Conservation (phyloP, 1,284 basidiomycete species). For the Neolentinus lepideus region DNA sequence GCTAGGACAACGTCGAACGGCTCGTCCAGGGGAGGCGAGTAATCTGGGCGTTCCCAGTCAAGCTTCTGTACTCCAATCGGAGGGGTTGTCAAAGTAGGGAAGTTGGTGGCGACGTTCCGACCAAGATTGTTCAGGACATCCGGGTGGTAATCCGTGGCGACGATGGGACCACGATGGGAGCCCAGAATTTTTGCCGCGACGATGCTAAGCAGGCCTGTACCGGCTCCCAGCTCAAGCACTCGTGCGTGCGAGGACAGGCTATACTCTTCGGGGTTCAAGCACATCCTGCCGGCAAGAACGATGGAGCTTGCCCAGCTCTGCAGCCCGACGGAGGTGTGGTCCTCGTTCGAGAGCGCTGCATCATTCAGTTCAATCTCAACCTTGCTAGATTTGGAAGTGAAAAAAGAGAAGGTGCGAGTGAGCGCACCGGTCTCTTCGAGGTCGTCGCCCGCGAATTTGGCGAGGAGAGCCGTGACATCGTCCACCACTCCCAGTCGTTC, state of each 20-base stretch:
- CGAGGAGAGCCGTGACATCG: constrained; percentile 50
- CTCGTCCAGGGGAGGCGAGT: constrained; percentile 32
- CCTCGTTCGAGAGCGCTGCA: constrained; percentile 58
- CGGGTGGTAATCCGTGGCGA: constrained; percentile 81
- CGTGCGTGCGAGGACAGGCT: constrained; percentile 31
- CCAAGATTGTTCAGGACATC: constrained; percentile 69
- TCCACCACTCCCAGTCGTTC: constrained; percentile 37
- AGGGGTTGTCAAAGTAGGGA: constrained; percentile 18
- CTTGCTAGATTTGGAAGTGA: constrained; percentile 3
- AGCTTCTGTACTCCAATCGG: constrained; percentile 8
- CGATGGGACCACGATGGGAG: constrained; percentile 22
- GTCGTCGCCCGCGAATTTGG: constrained; percentile 36
- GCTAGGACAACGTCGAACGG: constrained; percentile 50
- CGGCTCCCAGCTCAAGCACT: constrained; percentile 81
- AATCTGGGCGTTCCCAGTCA: constrained; percentile 1
- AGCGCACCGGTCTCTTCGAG: constrained; percentile 41
- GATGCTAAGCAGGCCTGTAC: constrained; percentile 80
- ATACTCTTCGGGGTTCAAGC: constrained; percentile 43
- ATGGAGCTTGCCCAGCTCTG: constrained; percentile 88
- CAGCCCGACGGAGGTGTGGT: constrained; percentile 80
- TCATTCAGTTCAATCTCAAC: constrained; percentile 68
- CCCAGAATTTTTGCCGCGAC: constrained; percentile 54
- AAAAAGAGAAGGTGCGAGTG: constrained; percentile 11
- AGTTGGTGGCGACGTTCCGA: constrained; percentile 59
- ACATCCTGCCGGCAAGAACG: constrained; percentile 66